Evolutionary conservation across 2,329 filamentous ascomycete genomes (phyloP), one percentile per base, ranked within the genome.

Genomic region (Pseudogymnoascus sp.): DNA sequence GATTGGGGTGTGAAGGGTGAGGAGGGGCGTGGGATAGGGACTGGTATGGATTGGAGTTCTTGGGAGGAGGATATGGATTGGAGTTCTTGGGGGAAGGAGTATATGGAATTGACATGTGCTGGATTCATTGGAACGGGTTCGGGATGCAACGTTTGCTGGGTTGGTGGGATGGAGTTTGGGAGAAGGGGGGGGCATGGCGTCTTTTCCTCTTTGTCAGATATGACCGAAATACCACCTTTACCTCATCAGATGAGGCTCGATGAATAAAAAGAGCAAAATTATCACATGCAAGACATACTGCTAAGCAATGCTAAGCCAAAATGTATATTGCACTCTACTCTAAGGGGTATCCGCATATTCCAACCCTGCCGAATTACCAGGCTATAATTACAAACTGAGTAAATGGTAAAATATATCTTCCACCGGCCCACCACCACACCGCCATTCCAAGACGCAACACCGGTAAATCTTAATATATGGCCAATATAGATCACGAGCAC

Each of bases 1-100:
- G 89, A 13, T 84, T 91, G 77, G 83, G 60, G 13, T 63, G 60
- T 64, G 67, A 66, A 13, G 50, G 62, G 26, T 67, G 31, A 63
- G 23, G 31, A 63, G 23, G 46, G 26, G 23, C 46, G 26, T 53
- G 46, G 46, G 26, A 17, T n/a, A 26, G 2, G 26, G 46, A 26
- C 13, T 56, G 46, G 26, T 33, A 56, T 56, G 26, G 46, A 19
- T 33, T 9, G 26, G n/a, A 56, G n/a, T 56, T 60, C 7, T 60
- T 59, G 10, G n/a, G 31, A 35, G 21, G 26, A 42, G 46, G 38
- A 35, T 56, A 56, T 56, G 26, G 46, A 13, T 33, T 9, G n/a
- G n/a, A 56, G n/a, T 56, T 60, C 5, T 60, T 59, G 10, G 21
- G 31, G 23, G 21, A 35, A 42, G 46, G 38, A 35, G 29, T 37